Conservation (phyloP, 345 rosid genomes). For the Syzygium oleosum region DNA sequence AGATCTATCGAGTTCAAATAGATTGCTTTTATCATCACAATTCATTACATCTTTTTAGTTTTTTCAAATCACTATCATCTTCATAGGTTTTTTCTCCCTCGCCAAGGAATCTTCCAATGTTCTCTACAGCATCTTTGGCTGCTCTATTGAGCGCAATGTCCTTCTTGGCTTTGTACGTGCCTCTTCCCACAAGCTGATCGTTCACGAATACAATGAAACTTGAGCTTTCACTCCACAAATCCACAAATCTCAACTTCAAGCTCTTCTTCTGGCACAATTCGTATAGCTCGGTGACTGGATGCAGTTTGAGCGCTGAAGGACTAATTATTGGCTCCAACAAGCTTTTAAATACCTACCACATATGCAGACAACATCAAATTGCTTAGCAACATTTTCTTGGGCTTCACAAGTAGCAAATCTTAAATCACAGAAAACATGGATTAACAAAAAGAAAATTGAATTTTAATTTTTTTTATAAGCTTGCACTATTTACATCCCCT, state of each 20-base stretch:
- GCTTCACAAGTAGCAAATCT: not conserved
- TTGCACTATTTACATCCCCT: too few relatives aligned
- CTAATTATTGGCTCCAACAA: slow-evolving; percentile 51
- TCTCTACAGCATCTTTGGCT: slow-evolving; percentile 49
- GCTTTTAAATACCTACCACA: slow-evolving; percentile 31
- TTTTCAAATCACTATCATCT: not conserved
- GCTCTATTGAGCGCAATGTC: slow-evolving; percentile 50
- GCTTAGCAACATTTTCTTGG: not conserved
- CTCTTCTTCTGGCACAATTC: slow-evolving; percentile 56
- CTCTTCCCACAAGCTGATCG: slow-evolving; percentile 31
- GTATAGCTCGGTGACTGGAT: slow-evolving; percentile 37
- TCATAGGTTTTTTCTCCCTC: not conserved
- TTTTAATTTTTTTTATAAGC: too few relatives aligned
- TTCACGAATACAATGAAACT: slow-evolving; percentile 24
- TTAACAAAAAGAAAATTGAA: not conserved
- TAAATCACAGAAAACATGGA: not conserved
- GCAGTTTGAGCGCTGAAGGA: slow-evolving; percentile 17
- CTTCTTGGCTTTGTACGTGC: slow-evolving; percentile 25
- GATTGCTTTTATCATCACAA: not conserved
- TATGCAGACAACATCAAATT: not conserved
- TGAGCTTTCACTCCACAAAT: slow-evolving; percentile 30
- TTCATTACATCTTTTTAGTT: fast-evolving
- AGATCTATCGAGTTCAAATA: not conserved
- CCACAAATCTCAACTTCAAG: slow-evolving; percentile 33
- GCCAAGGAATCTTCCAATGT: not conserved